Evolutionary conservation across 371 early-diverging fungal species (phyloP).

Genomic region (Rhizomucor miehei): DNA sequence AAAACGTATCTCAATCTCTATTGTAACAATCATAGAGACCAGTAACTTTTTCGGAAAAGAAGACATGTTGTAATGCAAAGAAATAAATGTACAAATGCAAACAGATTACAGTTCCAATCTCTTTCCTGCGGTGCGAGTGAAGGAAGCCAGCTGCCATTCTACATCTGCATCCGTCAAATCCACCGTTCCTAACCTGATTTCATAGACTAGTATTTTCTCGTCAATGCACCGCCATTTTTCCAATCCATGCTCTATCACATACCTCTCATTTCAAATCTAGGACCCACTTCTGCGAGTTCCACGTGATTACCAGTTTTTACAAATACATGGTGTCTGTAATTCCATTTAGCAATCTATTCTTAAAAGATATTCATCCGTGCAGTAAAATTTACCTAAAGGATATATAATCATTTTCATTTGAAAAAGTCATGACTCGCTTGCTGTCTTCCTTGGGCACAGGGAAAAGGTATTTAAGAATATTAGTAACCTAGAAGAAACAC

Average conservation of each 20-base stretch:
- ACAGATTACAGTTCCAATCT: slow-evolving; percentile 63
- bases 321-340: slow-evolving; percentile 88
- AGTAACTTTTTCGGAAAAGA: too few relatives aligned
- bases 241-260: slow-evolving; percentile 20
- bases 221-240: too few relatives aligned
- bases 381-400: slow-evolving; percentile 86
- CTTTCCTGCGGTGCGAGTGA: slow-evolving; percentile 94
- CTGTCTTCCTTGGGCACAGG: slow-evolving; percentile 96
- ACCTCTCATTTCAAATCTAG: slow-evolving; percentile 97
- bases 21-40: too few relatives aligned
- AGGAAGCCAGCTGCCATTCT: slow-evolving; percentile 97
- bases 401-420: slow-evolving; percentile 95
- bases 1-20: too few relatives aligned
- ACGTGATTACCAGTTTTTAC: slow-evolving; percentile 86
- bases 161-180: slow-evolving; percentile 95
- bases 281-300: slow-evolving; percentile 95
- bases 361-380: too few relatives aligned
- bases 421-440: slow-evolving; percentile 96
- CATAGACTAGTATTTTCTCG: slow-evolving; percentile 62
- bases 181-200: slow-evolving; percentile 93
- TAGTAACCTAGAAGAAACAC: slow-evolving; percentile 54
- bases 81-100: slow-evolving; percentile 1
- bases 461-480: slow-evolving; percentile 93
- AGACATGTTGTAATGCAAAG: too few relatives aligned
- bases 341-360: too few relatives aligned